Base-by-base conservation (phyloP, 257 asterid species). In the Fraxinus quadrangulata region DNA sequence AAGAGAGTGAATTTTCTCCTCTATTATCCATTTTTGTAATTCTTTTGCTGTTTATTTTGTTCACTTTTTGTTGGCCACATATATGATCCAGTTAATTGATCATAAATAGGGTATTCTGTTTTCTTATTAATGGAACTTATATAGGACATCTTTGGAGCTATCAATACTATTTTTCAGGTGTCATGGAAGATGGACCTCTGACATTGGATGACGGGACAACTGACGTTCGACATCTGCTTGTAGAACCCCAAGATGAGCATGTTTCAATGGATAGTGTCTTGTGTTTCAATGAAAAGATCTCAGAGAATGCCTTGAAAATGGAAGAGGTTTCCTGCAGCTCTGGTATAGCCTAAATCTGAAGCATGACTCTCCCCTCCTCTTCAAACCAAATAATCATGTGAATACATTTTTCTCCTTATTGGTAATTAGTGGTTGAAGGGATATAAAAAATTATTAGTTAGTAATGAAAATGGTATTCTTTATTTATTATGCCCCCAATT, bases 171-270 rank as follows among this genome's bases (percentile, higher is more conserved):
- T 84, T 59, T 84, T 81, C 90, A 91, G 96, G 94, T 59, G 67
- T 83, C 79, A 87, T 85, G 91, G 96, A 85, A 86, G 88, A 83
- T 84, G 87, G 85, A 78, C 76, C 86, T 85, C 77, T 87, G 79
- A 75, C 89, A 51, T 73, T 80, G 80, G 94, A 89, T 72, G 96
- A 87, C 71, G 93, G 90, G 87, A 84, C 87, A 68, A 90, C 80
- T 81, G 94, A 91, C 78, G 90, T 86, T 83, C 85, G 82, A 66
- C 81, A 85, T 61, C 83, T 91, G 83, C 92, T 87, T 76, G 85
- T 85, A 84, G 97, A 89, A 85, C 91, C 86, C 75, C 88, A 82
- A 80, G 92, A 89, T 79, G 90, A 78, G 77, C 86, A 85, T 82
- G 86, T 81, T 54, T 88, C 97, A 45, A 81, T 89, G 85, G 90